phyloP scores from a whole-genome alignment of 2,329 filamentous ascomycete species.

The Arthrobotrys sphaeroides region DNA sequence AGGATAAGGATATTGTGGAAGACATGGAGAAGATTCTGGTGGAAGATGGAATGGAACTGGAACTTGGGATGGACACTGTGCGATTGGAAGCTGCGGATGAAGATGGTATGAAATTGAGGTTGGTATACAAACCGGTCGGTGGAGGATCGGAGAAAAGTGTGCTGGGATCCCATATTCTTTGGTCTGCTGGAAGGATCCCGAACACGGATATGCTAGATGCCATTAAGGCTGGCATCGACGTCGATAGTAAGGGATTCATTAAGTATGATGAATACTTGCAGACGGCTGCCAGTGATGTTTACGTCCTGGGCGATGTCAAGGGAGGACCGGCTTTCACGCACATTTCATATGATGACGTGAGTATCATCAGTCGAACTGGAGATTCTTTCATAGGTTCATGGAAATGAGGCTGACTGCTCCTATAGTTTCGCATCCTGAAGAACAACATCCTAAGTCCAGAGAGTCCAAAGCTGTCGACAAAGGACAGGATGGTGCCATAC shows the following conservation, averaged over 20 bases:
- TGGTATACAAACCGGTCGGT: conserved; percentile 12
- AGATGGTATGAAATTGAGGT: conserved; percentile 11
- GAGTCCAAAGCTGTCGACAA: conserved; percentile 57
- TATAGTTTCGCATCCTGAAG: conserved; percentile 64
- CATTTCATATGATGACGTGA: conserved; percentile 67
- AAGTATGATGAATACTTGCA: conserved; percentile 63
- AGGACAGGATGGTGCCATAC: conserved; percentile 63
- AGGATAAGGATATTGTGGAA: conserved; percentile 65
- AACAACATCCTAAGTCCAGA: conserved; percentile 62
- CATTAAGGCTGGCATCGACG: conserved; percentile 61
- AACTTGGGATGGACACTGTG: conserved; percentile 25
- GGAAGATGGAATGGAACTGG: conserved; percentile 62
- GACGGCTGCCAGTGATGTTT: conserved; percentile 63
- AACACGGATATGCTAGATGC: conserved; percentile 66
- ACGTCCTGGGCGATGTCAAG: conserved; percentile 67
- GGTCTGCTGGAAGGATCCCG: conserved; percentile 65
- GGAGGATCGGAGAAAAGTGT: conserved; percentile 57
- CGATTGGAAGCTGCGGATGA: conserved; percentile 13
- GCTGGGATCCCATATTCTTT: conserved; percentile 64
- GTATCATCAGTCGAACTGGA: too few species aligned
- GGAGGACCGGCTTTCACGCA: conserved; percentile 68
- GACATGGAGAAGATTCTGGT: conserved; percentile 63
- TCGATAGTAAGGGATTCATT: conserved; percentile 63
- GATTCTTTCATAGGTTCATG: too few species aligned
- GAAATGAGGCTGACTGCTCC: neutral